Evolutionary conservation across 495 filamentous ascomycete genomes (phyloP).

Genomic region (Aspergillus hancockii): DNA sequence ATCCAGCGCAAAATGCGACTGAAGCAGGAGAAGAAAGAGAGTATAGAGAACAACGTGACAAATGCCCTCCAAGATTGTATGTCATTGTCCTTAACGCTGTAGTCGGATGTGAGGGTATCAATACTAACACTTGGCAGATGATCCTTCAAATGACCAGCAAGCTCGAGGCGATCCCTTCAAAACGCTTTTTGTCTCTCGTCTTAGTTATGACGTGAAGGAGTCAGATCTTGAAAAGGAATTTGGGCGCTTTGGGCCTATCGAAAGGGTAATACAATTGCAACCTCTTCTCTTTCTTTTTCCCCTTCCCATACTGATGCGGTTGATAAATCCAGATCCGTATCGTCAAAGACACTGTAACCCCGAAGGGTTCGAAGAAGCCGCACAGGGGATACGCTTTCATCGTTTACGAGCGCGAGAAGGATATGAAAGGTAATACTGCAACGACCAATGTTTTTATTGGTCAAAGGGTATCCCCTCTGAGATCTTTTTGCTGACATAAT

Average conservation of each 20-base stretch:
- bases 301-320: slow-evolving; percentile 10
- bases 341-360: slow-evolving; percentile 65
- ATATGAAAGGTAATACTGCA: slow-evolving; percentile 90
- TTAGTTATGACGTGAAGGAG: slow-evolving; percentile 85
- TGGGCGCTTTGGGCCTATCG: slow-evolving; percentile 90
- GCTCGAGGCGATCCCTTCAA: slow-evolving; percentile 92
- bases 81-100: slow-evolving; percentile 27
- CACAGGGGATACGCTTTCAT: slow-evolving; percentile 95
- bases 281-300: background rate
- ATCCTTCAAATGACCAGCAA: slow-evolving; percentile 71
- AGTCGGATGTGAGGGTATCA: background rate
- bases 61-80: slow-evolving; percentile 72
- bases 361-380: slow-evolving; percentile 78
- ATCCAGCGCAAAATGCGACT: slow-evolving; percentile 79
- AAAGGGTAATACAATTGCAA: slow-evolving; percentile 59
- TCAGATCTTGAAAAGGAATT: slow-evolving; percentile 94
- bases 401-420: slow-evolving; percentile 94
- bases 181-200: slow-evolving; percentile 87
- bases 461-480: slow-evolving; percentile 3
- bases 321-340: slow-evolving; percentile 74
- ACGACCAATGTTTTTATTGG: slow-evolving; percentile 6
- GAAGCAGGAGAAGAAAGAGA: slow-evolving; percentile 73
- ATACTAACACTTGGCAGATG: slow-evolving; percentile 48
- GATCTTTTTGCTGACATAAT: slow-evolving; percentile 36
- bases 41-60: slow-evolving; percentile 59